These are phyloP conservation scores for Rhipidocladum racemiflorum DNA, from an alignment of 176 grass and related monocot species.

Conservation along the genomic window DNA sequence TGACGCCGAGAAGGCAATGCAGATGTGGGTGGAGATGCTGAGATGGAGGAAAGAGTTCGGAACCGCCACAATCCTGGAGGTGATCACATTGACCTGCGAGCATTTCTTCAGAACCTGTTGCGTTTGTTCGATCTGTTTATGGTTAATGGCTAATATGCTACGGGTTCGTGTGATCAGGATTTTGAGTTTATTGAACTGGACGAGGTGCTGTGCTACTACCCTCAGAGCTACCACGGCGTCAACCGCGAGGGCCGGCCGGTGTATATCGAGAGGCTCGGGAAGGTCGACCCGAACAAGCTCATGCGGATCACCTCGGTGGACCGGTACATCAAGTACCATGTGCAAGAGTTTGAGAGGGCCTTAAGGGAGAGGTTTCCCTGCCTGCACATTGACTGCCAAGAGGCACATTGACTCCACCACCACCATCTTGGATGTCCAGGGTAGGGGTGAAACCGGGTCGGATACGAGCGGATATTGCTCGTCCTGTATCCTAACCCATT, in stretches of 20 bases:
- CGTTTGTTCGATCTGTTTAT: neutral
- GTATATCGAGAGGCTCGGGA: conserved; percentile 94
- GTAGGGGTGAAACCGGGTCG: no score
- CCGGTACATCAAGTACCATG: conserved; percentile 97
- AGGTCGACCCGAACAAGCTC: conserved; percentile 86
- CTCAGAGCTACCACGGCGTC: conserved; percentile 89
- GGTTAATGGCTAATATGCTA: neutral
- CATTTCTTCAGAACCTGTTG: neutral
- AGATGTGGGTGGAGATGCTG: conserved; percentile 97
- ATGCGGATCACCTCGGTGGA: conserved; percentile 81
- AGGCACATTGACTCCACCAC: conserved; percentile 81
- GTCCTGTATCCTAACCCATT: no score
- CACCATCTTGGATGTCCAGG: conserved; percentile 94
- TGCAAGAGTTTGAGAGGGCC: conserved; percentile 96
- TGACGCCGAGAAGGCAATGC: conserved; percentile 78
- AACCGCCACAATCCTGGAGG: conserved; percentile 83
- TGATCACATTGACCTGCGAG: conserved; percentile 12
- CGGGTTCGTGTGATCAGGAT: conserved; percentile 45
- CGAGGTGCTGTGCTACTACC: conserved; percentile 72
- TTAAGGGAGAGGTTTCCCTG: conserved; percentile 91
- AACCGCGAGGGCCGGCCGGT: conserved; percentile 77
- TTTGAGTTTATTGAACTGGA: conserved; percentile 86
- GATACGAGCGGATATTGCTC: no score
- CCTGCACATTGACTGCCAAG: conserved; percentile 94
- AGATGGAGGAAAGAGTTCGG: conserved; percentile 93